phyloP scores from a whole-genome alignment of 2,329 filamentous ascomycete species.

The Pezicula neosporulosa region DNA sequence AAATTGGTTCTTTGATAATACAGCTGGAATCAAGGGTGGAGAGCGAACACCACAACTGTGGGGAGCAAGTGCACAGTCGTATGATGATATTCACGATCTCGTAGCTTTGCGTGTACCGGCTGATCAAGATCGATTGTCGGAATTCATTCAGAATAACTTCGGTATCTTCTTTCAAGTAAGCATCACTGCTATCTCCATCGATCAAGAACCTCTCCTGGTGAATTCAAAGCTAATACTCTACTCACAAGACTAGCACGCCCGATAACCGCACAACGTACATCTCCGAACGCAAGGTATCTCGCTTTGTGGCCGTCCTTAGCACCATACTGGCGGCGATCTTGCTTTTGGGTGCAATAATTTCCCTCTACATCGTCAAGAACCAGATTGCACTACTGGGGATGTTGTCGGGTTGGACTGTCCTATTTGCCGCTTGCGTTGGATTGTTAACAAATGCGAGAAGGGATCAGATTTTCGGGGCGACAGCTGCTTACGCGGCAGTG shows the following conservation, averaged over 20 bases:
- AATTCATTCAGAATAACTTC: conserved; percentile 24
- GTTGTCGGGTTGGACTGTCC: conserved; percentile 15
- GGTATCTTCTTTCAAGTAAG: conserved; percentile 8
- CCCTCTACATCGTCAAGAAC: conserved; percentile 11
- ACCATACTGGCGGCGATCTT: conserved; percentile 12
- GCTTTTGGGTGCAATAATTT: conserved; percentile 15
- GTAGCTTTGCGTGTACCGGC: conserved; percentile 21
- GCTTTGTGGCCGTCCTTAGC: conserved; percentile 7
- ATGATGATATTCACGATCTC: conserved; percentile 16
- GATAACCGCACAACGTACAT: conserved; percentile 10
- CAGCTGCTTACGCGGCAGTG: conserved; percentile 18
- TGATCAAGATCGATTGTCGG: conserved; percentile 23
- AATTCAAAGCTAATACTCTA: no score
- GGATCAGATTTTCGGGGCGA: conserved; percentile 17
- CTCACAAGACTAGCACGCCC: background rate
- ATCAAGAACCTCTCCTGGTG: no score
- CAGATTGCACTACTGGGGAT: conserved; percentile 11
- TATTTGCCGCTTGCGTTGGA: conserved; percentile 18
- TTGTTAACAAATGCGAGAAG: conserved; percentile 17
- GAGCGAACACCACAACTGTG: conserved; percentile 14
- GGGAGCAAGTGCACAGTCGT: conserved; percentile 13
- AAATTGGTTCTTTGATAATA: conserved; percentile 15
- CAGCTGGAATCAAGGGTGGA: background rate
- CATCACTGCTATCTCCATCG: no score
- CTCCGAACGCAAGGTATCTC: conserved; percentile 5